Percentiles rank a stretch among this genome's conserved stretches.
Evolutionary conservation across 306 rosid genomes (phyloP).

Genomic region (Pyrus communis): DNA sequence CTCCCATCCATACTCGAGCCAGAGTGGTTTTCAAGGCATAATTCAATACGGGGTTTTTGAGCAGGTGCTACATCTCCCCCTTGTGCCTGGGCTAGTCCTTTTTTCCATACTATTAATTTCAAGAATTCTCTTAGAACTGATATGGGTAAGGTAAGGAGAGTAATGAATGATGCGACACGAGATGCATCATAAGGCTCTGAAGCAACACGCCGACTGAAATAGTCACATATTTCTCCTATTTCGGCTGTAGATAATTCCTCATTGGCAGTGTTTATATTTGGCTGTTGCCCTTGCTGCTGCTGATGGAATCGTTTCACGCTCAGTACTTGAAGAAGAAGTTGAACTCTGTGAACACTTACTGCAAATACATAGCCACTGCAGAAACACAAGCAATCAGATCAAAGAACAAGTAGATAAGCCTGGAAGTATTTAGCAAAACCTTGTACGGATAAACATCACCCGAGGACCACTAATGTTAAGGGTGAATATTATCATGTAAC

Average conservation of each 20-base stretch:
- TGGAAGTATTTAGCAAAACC: not conserved
- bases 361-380: slow-evolving; percentile 99
- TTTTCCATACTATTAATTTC: slow-evolving; percentile 96
- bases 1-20: slow-evolving; percentile 55
- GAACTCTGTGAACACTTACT: slow-evolving; percentile 96
- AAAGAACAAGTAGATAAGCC: not conserved
- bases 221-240: slow-evolving; percentile 92
- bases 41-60: slow-evolving; percentile 89
- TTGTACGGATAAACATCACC: not conserved
- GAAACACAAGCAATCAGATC: slow-evolving; percentile 21
- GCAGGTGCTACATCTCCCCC: slow-evolving; percentile 81
- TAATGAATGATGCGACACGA: slow-evolving; percentile 97
- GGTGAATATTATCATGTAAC: not conserved
- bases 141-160: slow-evolving; percentile 92
- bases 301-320: slow-evolving; percentile 98
- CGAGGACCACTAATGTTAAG: not conserved
- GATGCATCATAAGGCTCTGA: slow-evolving; percentile 99
- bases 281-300: slow-evolving; percentile 82
- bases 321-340: slow-evolving; percentile 96
- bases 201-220: slow-evolving; percentile 98
- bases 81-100: slow-evolving; percentile 76
- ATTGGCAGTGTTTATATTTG: slow-evolving; percentile 61
- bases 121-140: slow-evolving; percentile 88
- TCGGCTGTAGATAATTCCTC: slow-evolving; percentile 86
- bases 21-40: slow-evolving; percentile 94